Evolutionary conservation across 192 early-diverging fungal species (phyloP).

Genomic region (Paraglomus brasilianum): DNA sequence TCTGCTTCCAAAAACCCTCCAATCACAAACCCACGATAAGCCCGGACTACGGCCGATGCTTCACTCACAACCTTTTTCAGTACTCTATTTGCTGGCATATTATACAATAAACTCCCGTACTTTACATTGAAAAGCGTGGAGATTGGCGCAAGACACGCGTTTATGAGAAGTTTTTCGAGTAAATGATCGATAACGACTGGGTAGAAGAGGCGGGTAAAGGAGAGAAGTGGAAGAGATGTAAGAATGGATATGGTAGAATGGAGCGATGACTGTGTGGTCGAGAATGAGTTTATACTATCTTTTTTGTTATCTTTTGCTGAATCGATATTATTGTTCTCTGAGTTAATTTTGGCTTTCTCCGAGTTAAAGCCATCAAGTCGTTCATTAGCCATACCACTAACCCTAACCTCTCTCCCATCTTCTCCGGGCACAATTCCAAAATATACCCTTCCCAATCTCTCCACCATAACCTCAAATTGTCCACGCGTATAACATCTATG

Average conservation of each 20-base stretch:
- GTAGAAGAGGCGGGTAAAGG: slow-evolving; percentile 38
- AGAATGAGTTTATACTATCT: neutral
- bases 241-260: slow-evolving; percentile 6
- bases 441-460: slow-evolving; percentile 3
- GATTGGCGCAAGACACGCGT: slow-evolving; percentile 66
- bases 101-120: slow-evolving; percentile 52
- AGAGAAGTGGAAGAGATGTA: slow-evolving; percentile 30
- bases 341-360: too few relatives aligned
- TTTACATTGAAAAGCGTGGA: slow-evolving; percentile 53
- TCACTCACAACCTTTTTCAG: slow-evolving; percentile 33
- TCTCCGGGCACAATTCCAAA: slow-evolving; percentile 15
- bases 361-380: too few relatives aligned
- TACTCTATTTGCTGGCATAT: slow-evolving; percentile 15
- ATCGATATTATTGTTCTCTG: too few relatives aligned
- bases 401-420: neutral
- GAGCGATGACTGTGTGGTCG: neutral
- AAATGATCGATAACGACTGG: slow-evolving; percentile 45
- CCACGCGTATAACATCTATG: slow-evolving; percentile 6
- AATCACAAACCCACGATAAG: slow-evolving; percentile 32
- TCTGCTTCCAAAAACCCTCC: too few relatives aligned
- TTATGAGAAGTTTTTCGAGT: slow-evolving; percentile 61
- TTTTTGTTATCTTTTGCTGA: neutral
- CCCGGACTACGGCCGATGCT: slow-evolving; percentile 26
- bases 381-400: too few relatives aligned
- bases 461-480: neutral